Evolutionary conservation across 2,329 filamentous ascomycete genomes (phyloP).

Genomic region (Allantophomopsis lycopodina): DNA sequence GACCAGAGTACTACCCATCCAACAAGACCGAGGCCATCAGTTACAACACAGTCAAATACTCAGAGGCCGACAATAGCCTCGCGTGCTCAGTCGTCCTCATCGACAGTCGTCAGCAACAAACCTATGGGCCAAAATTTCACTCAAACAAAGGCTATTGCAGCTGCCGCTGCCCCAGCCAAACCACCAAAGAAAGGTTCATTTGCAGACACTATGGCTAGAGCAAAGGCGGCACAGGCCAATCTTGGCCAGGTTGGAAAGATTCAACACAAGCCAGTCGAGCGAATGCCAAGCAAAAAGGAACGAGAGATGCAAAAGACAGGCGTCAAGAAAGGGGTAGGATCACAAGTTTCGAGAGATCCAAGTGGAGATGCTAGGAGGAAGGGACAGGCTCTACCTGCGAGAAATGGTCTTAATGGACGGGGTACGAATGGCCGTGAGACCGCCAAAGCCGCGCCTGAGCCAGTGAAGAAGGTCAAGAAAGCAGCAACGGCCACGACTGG

Average conservation of each 20-base stretch:
- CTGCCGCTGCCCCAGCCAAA: conserved; percentile 1
- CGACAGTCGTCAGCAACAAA: neutral
- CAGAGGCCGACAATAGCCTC: neutral
- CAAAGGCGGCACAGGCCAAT: conserved; percentile 47
- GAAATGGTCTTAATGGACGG: conserved; percentile 7
- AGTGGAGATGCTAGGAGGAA: conserved; percentile 12
- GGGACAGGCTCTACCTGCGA: conserved; percentile 4
- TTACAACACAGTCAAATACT: conserved; percentile 1
- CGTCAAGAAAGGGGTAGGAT: conserved; percentile 9
- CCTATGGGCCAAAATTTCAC: conserved; percentile 9
- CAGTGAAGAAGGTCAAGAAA: conserved; percentile 47
- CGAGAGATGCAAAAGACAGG: conserved; percentile 15
- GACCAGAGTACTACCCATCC: conserved; percentile 10
- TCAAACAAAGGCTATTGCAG: conserved; percentile 9
- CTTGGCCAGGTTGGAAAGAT: conserved; percentile 56
- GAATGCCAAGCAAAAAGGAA: conserved; percentile 40
- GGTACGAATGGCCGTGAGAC: conserved; percentile 5
- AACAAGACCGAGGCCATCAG: conserved; percentile 6
- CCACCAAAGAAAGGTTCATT: conserved; percentile 61
- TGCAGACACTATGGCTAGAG: conserved; percentile 60
- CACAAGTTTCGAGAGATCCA: conserved; percentile 8
- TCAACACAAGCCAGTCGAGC: conserved; percentile 61
- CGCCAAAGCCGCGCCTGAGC: conserved; percentile 15
- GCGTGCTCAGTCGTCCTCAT: neutral
- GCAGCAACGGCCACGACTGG: conserved; percentile 47